Conservation (phyloP, 129 eudicot genomes). For the Chrysanthemum lavandulifolium region DNA sequence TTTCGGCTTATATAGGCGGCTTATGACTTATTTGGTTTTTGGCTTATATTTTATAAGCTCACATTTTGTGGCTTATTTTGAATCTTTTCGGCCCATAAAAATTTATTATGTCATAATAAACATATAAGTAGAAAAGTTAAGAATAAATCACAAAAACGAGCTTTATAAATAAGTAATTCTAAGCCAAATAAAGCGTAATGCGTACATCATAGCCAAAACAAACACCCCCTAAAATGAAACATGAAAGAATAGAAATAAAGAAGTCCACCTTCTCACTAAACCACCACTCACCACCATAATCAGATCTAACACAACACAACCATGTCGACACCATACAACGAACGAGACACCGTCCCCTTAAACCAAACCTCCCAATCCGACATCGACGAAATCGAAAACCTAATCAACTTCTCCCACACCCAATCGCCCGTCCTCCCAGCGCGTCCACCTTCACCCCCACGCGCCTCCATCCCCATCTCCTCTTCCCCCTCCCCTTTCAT, state of each 20-base stretch:
- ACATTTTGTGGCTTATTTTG: too few species aligned
- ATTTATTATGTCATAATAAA: too few species aligned
- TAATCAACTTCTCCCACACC: slow-evolving; percentile 49
- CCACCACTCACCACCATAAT: neutral
- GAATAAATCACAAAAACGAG: too few species aligned
- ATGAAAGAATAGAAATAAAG: neutral
- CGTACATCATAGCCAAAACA: too few species aligned
- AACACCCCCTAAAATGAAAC: too few species aligned
- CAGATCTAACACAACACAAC: slow-evolving; percentile 31
- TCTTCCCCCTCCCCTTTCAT: slow-evolving; percentile 72
- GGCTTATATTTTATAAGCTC: too few species aligned
- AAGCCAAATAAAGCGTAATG: too few species aligned
- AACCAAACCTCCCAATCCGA: slow-evolving; percentile 86
- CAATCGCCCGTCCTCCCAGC: slow-evolving; percentile 68
- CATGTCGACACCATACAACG: slow-evolving; percentile 27
- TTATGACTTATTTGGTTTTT: too few species aligned
- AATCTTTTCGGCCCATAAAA: too few species aligned
- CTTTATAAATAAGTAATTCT: too few species aligned
- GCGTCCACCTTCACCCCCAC: slow-evolving; percentile 69
- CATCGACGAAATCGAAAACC: slow-evolving; percentile 95
- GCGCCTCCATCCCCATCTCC: slow-evolving; percentile 78
- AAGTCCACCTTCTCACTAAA: neutral
- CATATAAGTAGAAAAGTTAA: too few species aligned
- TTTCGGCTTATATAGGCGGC: too few species aligned
- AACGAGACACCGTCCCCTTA: slow-evolving; percentile 73